These are phyloP conservation scores for Microdochium paspali DNA, from an alignment of 2,329 filamentous ascomycete species.

Conservation along the genomic window DNA sequence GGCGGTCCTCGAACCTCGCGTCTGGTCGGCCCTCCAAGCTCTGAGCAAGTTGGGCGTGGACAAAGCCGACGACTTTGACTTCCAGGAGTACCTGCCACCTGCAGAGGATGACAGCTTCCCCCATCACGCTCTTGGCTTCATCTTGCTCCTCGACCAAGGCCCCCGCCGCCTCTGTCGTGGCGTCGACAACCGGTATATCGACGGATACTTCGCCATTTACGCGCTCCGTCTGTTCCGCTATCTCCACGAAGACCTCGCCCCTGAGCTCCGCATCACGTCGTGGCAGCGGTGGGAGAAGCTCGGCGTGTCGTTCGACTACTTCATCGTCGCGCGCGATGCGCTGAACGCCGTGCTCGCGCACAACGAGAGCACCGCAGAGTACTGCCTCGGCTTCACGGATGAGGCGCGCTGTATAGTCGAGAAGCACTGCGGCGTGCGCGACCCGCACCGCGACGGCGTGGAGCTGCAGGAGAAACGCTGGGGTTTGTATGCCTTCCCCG, in stretches of 20 bases:
- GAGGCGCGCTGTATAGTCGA: constrained; percentile 9
- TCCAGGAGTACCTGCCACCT: constrained; percentile 12
- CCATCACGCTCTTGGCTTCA: constrained; percentile 11
- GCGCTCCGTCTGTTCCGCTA: constrained; percentile 5
- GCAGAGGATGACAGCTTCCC: constrained; percentile 11
- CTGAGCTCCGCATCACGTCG: constrained; percentile 4
- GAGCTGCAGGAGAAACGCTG: constrained; percentile 2
- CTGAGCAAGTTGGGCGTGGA: constrained; percentile 13
- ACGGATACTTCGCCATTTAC: constrained; percentile 11
- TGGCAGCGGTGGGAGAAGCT: constrained; percentile 5
- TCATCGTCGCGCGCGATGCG: constrained; percentile 9
- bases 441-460: constrained; percentile 6
- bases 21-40: constrained; percentile 10
- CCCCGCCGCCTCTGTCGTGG: constrained; percentile 11
- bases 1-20: background rate
- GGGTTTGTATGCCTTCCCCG: constrained; percentile 9
- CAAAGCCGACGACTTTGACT: constrained; percentile 9
- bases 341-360: constrained; percentile 11
- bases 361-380: constrained; percentile 5
- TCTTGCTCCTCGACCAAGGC: constrained; percentile 13
- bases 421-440: constrained; percentile 5
- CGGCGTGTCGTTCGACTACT: constrained; percentile 11
- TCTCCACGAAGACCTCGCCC: constrained; percentile 3
- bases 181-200: constrained; percentile 11
- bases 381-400: constrained; percentile 6